Evolutionary conservation across 805 yeast species (phyloP), one percentile per base, ranked within the genome.

Genomic region (Wickerhamiella nectarea): DNA sequence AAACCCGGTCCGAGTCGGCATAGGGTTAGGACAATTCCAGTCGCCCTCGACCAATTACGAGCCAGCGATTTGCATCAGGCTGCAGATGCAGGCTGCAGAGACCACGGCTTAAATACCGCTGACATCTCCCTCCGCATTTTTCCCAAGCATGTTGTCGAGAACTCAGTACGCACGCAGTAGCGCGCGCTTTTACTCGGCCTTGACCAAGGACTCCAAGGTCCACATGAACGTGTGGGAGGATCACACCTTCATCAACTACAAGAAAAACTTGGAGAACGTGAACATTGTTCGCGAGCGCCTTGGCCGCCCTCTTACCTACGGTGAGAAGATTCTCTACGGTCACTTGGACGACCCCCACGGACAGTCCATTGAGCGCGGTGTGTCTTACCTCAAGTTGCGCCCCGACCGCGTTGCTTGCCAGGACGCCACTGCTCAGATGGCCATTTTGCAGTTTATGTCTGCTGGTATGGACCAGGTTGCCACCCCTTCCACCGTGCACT

Each of bases 401-500:
- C 97, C 97, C 45, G 97, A 87, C 66, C 78, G 97, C 66, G 96
- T 89, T 49, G 96, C 96, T 40, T 86, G 94, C 81, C 97, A 87
- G 72, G 97, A 87, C 71, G 97, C 97, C 46, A 85, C 95, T 47
- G 96, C 96, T 46, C 97, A 87, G 71, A 87, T 87, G 97, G 95
- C 96, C 46, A 75, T 87, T 55, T 71, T 87, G 60, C 97, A 87
- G 71, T 87, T 87, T 66, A 86, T 86, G 93, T 81, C 94, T 49
- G 93, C 94, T 56, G 94, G 94, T 58, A 69, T 86, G 76, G 80
- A 83, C 50, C 74, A 76, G 60, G 93, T 87, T 42, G 94, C 94
- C 46, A 89, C 89, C 50, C 96, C 96, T 45, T 84, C 87, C 50
- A 84, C 96, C 38, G 94, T 89, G 48, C 97, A 87, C 70, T 87